These are phyloP conservation scores for Candida gorgasii DNA, from an alignment of 805 yeast genomes.

Conservation along the genomic window DNA sequence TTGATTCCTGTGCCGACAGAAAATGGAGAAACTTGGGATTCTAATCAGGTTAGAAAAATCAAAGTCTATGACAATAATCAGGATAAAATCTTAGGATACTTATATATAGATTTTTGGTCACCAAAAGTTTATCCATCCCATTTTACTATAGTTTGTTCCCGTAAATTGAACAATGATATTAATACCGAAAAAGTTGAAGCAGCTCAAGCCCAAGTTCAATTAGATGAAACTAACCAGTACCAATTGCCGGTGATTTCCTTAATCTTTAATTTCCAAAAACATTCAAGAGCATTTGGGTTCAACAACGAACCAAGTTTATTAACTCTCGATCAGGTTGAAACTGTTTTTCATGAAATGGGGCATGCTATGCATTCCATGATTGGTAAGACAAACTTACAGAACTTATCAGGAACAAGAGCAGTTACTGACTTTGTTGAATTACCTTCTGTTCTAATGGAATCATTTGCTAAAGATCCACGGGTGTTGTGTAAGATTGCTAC, in stretches of 20 bases:
- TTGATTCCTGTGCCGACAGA: constrained; percentile 64
- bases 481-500: constrained; percentile 73
- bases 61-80: constrained; percentile 64
- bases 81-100: constrained; percentile 65
- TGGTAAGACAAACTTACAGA: constrained; percentile 87
- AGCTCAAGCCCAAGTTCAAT: constrained; percentile 29
- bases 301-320: constrained; percentile 52
- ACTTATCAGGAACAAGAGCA: constrained; percentile 92
- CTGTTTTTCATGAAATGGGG: constrained; percentile 97
- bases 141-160: constrained; percentile 92
- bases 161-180: constrained; percentile 61
- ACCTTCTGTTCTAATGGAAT: constrained; percentile 96
- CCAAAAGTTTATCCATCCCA: constrained; percentile 87
- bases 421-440: constrained; percentile 95
- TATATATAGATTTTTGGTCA: constrained; percentile 86
- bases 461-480: constrained; percentile 78
- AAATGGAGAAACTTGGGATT: constrained; percentile 84
- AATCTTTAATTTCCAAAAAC: constrained; percentile 73
- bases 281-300: constrained; percentile 3
- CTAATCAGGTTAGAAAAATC: constrained; percentile 74
- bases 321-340: constrained; percentile 79
- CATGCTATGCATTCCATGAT: constrained; percentile 98
- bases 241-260: constrained; percentile 90
- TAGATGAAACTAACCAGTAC: constrained; percentile 49
- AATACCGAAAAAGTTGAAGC: constrained; percentile 27